Conservation (phyloP, 2,329 filamentous ascomycete genomes). For the Xylariaceae sp. region DNA sequence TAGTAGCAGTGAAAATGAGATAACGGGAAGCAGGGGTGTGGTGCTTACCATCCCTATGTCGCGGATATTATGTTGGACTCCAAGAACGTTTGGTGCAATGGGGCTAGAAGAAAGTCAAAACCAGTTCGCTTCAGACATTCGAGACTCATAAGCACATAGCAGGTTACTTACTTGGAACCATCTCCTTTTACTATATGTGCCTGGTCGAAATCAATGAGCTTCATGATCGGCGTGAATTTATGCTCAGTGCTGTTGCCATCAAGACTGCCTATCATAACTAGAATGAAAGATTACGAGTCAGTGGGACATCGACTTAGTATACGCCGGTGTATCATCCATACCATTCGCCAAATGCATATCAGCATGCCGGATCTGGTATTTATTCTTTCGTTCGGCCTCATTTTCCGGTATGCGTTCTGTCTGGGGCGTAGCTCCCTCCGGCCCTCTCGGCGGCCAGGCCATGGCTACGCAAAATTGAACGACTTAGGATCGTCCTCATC, state of each 20-base stretch:
- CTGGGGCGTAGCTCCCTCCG: neutral
- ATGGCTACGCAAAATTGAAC: neutral
- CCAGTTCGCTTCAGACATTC: too few relatives aligned
- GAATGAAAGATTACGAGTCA: neutral
- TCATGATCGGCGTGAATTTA: neutral
- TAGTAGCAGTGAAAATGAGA: too few relatives aligned
- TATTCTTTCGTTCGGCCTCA: neutral
- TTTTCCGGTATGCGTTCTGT: neutral
- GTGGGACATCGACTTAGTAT: neutral
- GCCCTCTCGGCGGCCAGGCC: neutral
- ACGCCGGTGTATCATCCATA: neutral
- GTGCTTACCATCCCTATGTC: neutral
- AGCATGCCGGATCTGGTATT: neutral
- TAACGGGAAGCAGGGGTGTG: too few relatives aligned
- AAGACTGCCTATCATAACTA: slow-evolving; percentile 14
- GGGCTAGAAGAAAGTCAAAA: neutral
- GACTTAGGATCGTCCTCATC: neutral
- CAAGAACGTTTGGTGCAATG: neutral
- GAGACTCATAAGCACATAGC: too few relatives aligned
- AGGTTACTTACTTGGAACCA: too few relatives aligned
- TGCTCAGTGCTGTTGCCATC: neutral
- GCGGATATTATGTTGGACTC: neutral
- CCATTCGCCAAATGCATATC: slow-evolving; percentile 4
- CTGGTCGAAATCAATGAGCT: slow-evolving; percentile 14
- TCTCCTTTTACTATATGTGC: neutral